These are phyloP conservation scores for Leptodontidium sp. DNA, from an alignment of 2,329 filamentous ascomycete species.

Conservation along the genomic window DNA sequence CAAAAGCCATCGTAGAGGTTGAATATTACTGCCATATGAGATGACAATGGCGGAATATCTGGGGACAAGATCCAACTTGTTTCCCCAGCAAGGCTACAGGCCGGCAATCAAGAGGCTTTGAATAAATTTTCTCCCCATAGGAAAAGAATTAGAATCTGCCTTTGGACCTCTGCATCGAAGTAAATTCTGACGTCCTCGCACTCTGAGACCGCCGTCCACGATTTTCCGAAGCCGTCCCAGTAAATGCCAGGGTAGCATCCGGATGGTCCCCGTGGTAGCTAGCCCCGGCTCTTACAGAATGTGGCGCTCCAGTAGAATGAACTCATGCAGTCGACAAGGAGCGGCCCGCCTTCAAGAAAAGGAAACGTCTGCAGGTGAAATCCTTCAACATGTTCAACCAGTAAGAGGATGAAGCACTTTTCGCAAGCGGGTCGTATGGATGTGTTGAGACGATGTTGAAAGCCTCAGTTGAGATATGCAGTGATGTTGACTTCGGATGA, in stretches of 20 bases:
- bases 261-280: not conserved
- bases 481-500: not conserved
- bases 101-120: not conserved
- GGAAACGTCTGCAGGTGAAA: not conserved
- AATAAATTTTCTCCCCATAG: not conserved
- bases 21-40: not conserved
- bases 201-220: not conserved
- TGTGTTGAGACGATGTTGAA: not conserved
- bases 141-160: not conserved
- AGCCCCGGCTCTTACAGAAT: constrained; percentile 1
- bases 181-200: not conserved
- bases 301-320: not conserved
- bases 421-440: constrained; percentile 3
- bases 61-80: not conserved
- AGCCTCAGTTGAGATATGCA: not conserved
- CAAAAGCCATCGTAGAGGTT: not conserved
- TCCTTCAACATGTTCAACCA: not conserved
- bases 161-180: not conserved
- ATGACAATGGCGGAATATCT: not conserved
- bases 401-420: not conserved
- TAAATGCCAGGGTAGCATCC: constrained; percentile 4
- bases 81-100: not conserved
- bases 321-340: constrained; percentile 6
- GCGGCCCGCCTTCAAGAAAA: not conserved
- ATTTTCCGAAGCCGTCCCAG: not conserved